phyloP scores from a whole-genome alignment of 345 rosid genomes.

The Mallotus nudiflorus region DNA sequence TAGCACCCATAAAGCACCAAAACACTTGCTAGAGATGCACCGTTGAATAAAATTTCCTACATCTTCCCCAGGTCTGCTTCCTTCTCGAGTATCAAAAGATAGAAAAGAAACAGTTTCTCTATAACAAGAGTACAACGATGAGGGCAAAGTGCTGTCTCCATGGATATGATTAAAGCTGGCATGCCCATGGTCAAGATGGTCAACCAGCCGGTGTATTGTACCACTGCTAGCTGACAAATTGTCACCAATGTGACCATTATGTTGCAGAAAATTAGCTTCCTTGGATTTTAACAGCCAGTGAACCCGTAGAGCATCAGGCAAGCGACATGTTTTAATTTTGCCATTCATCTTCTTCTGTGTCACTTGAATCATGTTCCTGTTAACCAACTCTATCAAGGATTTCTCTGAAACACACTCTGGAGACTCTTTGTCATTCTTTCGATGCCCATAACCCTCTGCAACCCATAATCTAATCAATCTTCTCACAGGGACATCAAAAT shows the following conservation, averaged over 20 bases:
- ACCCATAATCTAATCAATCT: slow-evolving; percentile 30
- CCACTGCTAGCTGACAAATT: background rate
- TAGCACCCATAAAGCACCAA: slow-evolving; percentile 20
- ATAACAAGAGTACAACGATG: slow-evolving; percentile 11
- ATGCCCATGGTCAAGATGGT: slow-evolving; percentile 18
- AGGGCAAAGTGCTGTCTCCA: background rate
- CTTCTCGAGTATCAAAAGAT: slow-evolving; percentile 18
- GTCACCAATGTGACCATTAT: background rate
- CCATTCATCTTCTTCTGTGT: slow-evolving; percentile 23
- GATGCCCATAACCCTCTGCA: slow-evolving; percentile 23
- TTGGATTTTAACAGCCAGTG: slow-evolving; percentile 12
- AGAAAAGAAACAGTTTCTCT: slow-evolving; percentile 10
- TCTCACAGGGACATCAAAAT: slow-evolving; percentile 12
- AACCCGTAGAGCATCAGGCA: slow-evolving; percentile 17
- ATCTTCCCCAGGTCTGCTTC: slow-evolving; percentile 30
- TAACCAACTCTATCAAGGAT: slow-evolving; percentile 18
- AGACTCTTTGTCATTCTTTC: background rate
- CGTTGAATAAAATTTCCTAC: slow-evolving; percentile 24
- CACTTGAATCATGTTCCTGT: slow-evolving; percentile 23
- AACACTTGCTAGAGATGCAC: slow-evolving; percentile 11
- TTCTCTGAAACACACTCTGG: slow-evolving; percentile 15
- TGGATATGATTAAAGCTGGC: slow-evolving; percentile 22
- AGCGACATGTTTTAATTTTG: slow-evolving; percentile 16
- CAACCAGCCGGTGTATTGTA: slow-evolving; percentile 16
- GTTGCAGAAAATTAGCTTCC: slow-evolving; percentile 7